phyloP scores from a whole-genome alignment of 768 basidiomycete genomes.

The Suillus plorans region DNA sequence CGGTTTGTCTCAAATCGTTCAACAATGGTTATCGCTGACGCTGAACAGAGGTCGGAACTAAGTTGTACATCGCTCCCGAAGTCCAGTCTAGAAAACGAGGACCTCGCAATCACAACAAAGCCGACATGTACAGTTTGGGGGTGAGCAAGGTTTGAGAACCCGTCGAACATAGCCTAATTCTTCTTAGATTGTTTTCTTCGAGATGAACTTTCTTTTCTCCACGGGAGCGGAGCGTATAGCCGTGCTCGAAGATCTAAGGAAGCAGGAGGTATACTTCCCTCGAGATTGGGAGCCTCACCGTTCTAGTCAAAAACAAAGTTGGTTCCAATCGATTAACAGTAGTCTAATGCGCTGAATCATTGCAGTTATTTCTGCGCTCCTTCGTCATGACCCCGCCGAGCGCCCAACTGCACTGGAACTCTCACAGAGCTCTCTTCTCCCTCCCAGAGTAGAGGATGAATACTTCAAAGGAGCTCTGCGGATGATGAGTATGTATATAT shows the following conservation, averaged over 20 bases:
- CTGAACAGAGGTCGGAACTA: conserved; percentile 78
- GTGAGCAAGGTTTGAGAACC: conserved; percentile 42
- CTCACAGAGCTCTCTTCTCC: conserved; percentile 75
- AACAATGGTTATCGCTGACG: background rate
- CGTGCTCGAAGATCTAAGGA: conserved; percentile 78
- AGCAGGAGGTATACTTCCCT: conserved; percentile 77
- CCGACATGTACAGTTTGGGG: conserved; percentile 93
- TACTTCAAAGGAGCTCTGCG: conserved; percentile 78
- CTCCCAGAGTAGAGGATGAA: conserved; percentile 77
- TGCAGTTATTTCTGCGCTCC: conserved; percentile 74
- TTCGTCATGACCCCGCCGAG: conserved; percentile 77
- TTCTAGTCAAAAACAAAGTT: conserved; percentile 68
- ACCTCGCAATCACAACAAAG: conserved; percentile 81
- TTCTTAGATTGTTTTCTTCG: conserved; percentile 88
- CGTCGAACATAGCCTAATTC: background rate
- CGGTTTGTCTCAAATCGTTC: conserved; percentile 39
- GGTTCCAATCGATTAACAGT: conserved; percentile 23
- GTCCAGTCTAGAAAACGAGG: conserved; percentile 63
- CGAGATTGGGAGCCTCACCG: conserved; percentile 63
- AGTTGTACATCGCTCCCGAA: conserved; percentile 91
- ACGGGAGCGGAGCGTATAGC: conserved; percentile 83
- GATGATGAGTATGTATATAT: conserved; percentile 45
- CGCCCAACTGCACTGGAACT: conserved; percentile 84
- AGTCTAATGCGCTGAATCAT: conserved; percentile 5
- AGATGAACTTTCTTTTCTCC: conserved; percentile 87